Evolutionary conservation across 768 basidiomycete genomes (phyloP).

Genomic region (Dictyophora rubrovolvata): DNA sequence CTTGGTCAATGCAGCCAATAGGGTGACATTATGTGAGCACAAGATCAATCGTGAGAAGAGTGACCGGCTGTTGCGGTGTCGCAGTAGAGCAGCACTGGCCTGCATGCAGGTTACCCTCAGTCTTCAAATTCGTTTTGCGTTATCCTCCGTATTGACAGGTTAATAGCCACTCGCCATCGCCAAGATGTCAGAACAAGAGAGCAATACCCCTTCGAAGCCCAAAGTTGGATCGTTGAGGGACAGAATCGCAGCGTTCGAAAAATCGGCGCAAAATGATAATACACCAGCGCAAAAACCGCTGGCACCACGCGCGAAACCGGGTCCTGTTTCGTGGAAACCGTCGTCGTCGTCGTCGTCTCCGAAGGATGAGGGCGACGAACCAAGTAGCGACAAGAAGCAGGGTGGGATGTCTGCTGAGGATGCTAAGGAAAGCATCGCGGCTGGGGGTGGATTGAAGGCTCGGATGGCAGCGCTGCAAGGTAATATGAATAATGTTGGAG

Average conservation of each 20-base stretch:
- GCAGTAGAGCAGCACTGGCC: not conserved
- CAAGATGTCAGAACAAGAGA: constrained; percentile 50
- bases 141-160: not conserved
- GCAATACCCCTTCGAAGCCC: constrained; percentile 39
- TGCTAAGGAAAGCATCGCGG: constrained; percentile 77
- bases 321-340: constrained; percentile 60
- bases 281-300: constrained; percentile 31
- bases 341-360: constrained; percentile 44
- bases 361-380: constrained; percentile 19
- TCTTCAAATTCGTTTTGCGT: not conserved
- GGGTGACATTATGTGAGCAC: too few relatives aligned
- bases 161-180: not conserved
- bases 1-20: too few relatives aligned
- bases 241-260: constrained; percentile 82
- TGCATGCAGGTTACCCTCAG: not conserved
- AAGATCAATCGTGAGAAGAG: not conserved
- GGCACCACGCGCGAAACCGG: constrained; percentile 55
- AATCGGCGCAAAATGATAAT: constrained; percentile 16
- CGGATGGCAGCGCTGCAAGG: constrained; percentile 93
- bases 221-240: constrained; percentile 76
- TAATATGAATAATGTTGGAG: constrained; percentile 63
- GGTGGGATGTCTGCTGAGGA: constrained; percentile 71
- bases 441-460: constrained; percentile 76
- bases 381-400: constrained; percentile 18
- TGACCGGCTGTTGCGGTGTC: not conserved